Base-by-base conservation (phyloP, 1,139 yeast species). In the Hanseniaspora sp. region DNA sequence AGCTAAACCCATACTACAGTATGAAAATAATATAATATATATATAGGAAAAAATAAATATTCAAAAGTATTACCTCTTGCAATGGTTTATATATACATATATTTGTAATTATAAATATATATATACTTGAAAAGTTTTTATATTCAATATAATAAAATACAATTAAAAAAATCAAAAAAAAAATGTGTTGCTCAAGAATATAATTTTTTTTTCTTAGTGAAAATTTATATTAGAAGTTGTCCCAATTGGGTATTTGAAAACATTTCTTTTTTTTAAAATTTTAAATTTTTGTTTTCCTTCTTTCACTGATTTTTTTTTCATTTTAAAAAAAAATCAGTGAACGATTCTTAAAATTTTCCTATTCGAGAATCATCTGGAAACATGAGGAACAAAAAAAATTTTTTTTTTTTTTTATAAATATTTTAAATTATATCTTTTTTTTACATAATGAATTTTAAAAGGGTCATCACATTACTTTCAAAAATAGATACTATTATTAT, bases 1-100 rank as follows among this genome's bases (percentile, higher is more conserved):
- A 43, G 97, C 95, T 60, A 92, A 77, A 53, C 98, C 98, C 95
- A 86, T 82, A 4, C 23, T 23, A 23, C 4, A 23, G 23, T 23
- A 23, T 23, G n/a, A n/a, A n/a, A n/a, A n/a, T 23, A 23, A 23
- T 18, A 9, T 40, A 7, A 23, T 38, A 8, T 39, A 7, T 9
- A 17, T 38, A 28, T 18, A 38, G 60, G 31, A 56, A 56, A 41
- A 57, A 52, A 44, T 44, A 33, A 18, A 18, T 29, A 13, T 23
- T 5, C 17, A 17, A 46, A 38, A 46, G 48, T 55, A 48, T 23
- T 23, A 23, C 4, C 23, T 23, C 23, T 23, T 23, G 23, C 23
- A 23, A 23, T 23, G 23, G 23, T 23, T 23, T 23, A n/a, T 23
- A 23, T 23, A 23, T 4, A 23, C 4, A 23, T 23, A 23, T 23